These are phyloP conservation scores for Tilletia walkeri DNA, from an alignment of 1,284 basidiomycete genomes.

Conservation along the genomic window DNA sequence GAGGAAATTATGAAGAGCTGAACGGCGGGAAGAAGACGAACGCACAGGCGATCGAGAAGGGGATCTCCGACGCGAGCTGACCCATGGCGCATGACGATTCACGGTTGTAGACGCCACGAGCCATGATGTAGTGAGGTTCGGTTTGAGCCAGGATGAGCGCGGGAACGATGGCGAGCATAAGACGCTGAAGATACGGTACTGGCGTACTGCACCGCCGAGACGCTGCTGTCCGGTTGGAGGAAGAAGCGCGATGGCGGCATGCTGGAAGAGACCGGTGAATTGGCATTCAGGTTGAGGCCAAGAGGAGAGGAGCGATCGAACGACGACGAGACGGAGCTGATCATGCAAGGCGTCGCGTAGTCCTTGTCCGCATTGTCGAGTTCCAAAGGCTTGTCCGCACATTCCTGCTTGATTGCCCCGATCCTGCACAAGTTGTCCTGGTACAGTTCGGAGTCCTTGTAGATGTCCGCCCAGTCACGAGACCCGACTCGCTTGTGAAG, in stretches of 20 bases:
- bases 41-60: constrained; percentile 68
- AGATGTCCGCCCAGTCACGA: constrained; percentile 55
- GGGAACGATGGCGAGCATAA: constrained; percentile 65
- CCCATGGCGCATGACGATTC: constrained; percentile 53
- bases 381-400: constrained; percentile 54
- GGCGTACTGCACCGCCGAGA: constrained; percentile 72
- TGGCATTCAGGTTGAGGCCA: constrained; percentile 56
- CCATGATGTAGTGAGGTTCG: constrained; percentile 80
- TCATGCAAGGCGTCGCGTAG: constrained; percentile 69
- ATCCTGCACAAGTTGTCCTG: constrained; percentile 57
- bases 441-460: constrained; percentile 55
- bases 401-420: constrained; percentile 58
- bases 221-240: constrained; percentile 69
- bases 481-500: constrained; percentile 49
- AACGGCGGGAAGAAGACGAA: constrained; percentile 35
- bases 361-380: constrained; percentile 43
- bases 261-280: constrained; percentile 69
- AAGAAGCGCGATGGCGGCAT: constrained; percentile 71
- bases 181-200: constrained; percentile 79
- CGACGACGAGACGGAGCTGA: constrained; percentile 75
- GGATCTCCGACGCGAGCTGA: constrained; percentile 59
- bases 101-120: constrained; percentile 59
- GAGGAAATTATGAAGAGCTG: too few relatives aligned
- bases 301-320: constrained; percentile 66
- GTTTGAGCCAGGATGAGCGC: constrained; percentile 76